These are phyloP conservation scores for Zostera marina DNA, from an alignment of 116 monocot genomes.

Conservation along the genomic window DNA sequence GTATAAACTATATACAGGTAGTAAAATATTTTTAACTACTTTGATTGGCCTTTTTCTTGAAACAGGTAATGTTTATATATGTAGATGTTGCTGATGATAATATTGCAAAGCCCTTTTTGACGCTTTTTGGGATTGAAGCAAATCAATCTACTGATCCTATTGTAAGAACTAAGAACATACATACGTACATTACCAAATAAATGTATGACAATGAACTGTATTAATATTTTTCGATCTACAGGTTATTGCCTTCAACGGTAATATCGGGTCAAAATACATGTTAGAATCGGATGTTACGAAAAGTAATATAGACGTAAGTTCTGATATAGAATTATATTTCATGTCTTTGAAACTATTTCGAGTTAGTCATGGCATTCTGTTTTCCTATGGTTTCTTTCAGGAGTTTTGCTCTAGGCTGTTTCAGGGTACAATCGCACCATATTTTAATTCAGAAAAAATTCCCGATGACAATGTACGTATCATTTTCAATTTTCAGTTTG, in stretches of 20 bases:
- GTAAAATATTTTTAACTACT: background rate
- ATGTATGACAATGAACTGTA: too few relatives aligned
- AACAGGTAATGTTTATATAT: conserved; percentile 84
- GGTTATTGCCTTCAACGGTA: conserved; percentile 93
- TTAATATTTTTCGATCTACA: conserved; percentile 10
- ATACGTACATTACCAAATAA: too few relatives aligned
- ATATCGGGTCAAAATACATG: conserved; percentile 51
- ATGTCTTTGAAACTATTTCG: background rate
- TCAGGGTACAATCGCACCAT: conserved; percentile 35
- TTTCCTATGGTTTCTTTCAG: conserved; percentile 13
- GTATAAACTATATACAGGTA: background rate
- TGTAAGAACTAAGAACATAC: too few relatives aligned
- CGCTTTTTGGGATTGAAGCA: conserved; percentile 67
- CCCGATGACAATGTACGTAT: conserved; percentile 42
- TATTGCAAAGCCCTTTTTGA: conserved; percentile 90
- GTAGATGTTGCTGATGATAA: conserved; percentile 74
- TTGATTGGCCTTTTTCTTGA: conserved; percentile 1
- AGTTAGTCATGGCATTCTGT: background rate
- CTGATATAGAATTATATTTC: background rate
- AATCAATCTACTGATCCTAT: conserved; percentile 41
- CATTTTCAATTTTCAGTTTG: background rate
- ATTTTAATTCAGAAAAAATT: conserved; percentile 67
- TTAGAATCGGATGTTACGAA: conserved; percentile 52
- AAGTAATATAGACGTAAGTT: conserved; percentile 48
- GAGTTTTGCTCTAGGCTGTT: conserved; percentile 54